Base-by-base conservation (phyloP, 1,284 basidiomycete species). In the Athelia psychrophila region DNA sequence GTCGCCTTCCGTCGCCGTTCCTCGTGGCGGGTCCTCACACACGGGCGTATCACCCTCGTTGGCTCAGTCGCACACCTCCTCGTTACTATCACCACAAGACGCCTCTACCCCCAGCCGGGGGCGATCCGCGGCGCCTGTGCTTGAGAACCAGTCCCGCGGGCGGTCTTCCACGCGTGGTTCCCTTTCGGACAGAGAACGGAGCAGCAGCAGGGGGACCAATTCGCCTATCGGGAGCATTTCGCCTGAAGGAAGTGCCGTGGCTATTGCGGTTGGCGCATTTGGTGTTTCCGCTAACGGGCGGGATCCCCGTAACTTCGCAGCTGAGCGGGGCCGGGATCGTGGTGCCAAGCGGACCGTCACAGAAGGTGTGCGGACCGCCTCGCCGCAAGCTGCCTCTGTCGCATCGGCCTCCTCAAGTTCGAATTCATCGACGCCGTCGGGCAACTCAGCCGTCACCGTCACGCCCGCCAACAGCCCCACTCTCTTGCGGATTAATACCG, bases 191-290 rank as follows among this genome's bases (percentile, higher is more conserved):
- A 70, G 75, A 32, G 77, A 77, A 44, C 71, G 73, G 13, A 70
- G 71, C 45, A 61, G 63, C 13, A 64, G 72, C 23, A 63, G 62
- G 24, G 67, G 70, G 32, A 65, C 67, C 38, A 68, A 68, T 52
- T 79, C 78, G 47, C 78, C 83, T 3, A 60, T 84, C 32, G 84
- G 83, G 8, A 83, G 81, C 55, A 65, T 84, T 47, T 84, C 81
- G 19, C 85, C 84, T 4, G 83, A 85, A 3, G 78, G 70, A 51
- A 67, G 35, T 18, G 61, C 63, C 23, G 56, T 72, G 8, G 74
- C 59, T n/a, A 57, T 73, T 35, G 70, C 58, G 18, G 69, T 69
- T 22, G 68, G 65, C 20, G 38, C 38, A 9, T 42, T 18, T 22
- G 38, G 36, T 10, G 33, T 50, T 25, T 24, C 46, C 5, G 25